Evolutionary conservation across 768 basidiomycete genomes (phyloP).

Genomic region (Holtermanniella nyarrowii): DNA sequence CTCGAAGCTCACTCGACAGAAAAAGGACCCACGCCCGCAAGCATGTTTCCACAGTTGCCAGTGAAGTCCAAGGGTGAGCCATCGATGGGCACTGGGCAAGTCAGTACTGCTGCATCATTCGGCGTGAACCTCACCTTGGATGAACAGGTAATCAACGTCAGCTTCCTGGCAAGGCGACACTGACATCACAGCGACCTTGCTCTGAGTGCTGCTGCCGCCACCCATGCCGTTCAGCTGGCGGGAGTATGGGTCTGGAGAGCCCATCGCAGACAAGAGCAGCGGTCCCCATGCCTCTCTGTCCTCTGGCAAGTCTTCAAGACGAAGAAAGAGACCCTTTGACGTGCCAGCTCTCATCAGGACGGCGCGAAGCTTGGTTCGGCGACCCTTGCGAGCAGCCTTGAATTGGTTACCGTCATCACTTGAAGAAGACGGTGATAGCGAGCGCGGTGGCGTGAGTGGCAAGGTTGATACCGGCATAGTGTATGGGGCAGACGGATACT

Average conservation of each 20-base stretch:
- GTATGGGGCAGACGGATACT: too few relatives aligned
- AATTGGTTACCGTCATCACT: not conserved
- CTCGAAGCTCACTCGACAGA: constrained; percentile 56
- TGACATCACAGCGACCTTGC: constrained; percentile 59
- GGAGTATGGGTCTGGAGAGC: constrained; percentile 62
- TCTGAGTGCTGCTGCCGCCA: constrained; percentile 62
- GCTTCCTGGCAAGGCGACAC: constrained; percentile 9
- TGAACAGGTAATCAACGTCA: constrained; percentile 67
- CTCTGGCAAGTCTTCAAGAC: constrained; percentile 49
- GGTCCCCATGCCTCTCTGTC: constrained; percentile 49
- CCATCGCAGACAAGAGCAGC: constrained; percentile 65
- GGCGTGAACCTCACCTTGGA: constrained; percentile 51
- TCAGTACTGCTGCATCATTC: constrained; percentile 16
- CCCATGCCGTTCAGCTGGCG: constrained; percentile 75
- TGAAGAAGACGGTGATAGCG: not conserved
- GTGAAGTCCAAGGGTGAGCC: constrained; percentile 49
- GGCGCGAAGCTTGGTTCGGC: constrained; percentile 2
- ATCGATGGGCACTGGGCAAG: constrained; percentile 9
- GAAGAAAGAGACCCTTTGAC: constrained; percentile 64
- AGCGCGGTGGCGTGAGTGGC: constrained; percentile 1
- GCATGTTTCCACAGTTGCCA: constrained; percentile 65
- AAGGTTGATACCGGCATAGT: too few relatives aligned
- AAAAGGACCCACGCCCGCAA: constrained; percentile 62
- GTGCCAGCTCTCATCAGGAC: constrained; percentile 58
- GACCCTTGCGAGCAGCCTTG: not conserved